Conservation (phyloP, 2,329 filamentous ascomycete genomes). For the Nectriaceae sp. region DNA sequence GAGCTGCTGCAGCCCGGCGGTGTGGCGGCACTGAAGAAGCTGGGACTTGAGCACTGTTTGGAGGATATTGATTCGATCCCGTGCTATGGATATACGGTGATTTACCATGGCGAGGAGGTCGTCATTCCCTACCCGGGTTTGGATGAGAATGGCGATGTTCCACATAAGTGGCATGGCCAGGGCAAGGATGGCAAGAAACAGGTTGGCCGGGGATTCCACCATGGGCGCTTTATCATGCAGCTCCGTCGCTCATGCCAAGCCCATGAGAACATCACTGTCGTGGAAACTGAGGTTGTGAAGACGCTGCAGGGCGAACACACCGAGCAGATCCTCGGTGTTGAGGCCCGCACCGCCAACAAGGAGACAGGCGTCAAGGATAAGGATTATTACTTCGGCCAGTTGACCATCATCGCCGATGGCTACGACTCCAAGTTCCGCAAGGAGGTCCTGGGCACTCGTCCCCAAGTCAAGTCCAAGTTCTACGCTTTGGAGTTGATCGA, state of each 20-base stretch:
- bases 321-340: constrained; percentile 79
- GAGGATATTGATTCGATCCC: constrained; percentile 86
- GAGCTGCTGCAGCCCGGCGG: constrained; percentile 94
- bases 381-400: constrained; percentile 83
- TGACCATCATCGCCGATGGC: constrained; percentile 90
- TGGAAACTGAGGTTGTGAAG: constrained; percentile 84
- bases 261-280: constrained; percentile 82
- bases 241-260: constrained; percentile 73
- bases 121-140: constrained; percentile 77
- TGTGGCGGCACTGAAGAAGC: constrained; percentile 73
- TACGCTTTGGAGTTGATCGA: constrained; percentile 93
- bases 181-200: constrained; percentile 43
- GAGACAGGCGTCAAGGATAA: constrained; percentile 54
- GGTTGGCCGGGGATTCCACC: constrained; percentile 84
- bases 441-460: constrained; percentile 66
- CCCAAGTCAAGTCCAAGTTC: constrained; percentile 81
- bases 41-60: constrained; percentile 80
- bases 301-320: constrained; percentile 71
- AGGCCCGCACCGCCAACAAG: constrained; percentile 66
- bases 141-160: constrained; percentile 47
- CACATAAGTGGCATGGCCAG: constrained; percentile 37
- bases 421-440: constrained; percentile 93
- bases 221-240: constrained; percentile 87
- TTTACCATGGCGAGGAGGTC: constrained; percentile 75
- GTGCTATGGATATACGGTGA: constrained; percentile 84